Evolutionary conservation across 2,329 filamentous ascomycete species (phyloP), one percentile per base, ranked within the genome.

Genomic region (Penicillium psychrosexuale): DNA sequence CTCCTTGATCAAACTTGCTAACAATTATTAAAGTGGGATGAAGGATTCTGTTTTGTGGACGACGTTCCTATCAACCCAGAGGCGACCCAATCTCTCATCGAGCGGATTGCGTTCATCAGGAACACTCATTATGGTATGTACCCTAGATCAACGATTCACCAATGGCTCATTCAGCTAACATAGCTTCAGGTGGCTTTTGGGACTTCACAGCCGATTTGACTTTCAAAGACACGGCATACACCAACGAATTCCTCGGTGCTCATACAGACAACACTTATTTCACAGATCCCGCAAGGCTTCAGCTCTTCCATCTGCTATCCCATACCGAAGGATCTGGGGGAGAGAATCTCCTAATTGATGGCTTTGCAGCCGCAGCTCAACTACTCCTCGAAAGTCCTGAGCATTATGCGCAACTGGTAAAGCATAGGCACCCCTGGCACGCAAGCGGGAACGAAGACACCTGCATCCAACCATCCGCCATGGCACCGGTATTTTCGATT

Each of bases 181-280:
- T 63, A 13, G 27, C n/a, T 22, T 8, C 51, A 62, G 81, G 85
- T 59, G 86, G 82, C 28, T 89, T 89, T 72, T 89, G 86, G 78
- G 93, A 97, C 73, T 97, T 97, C 72, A 89, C 90, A 0, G 88
- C 92, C 5, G 89, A 97, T 72, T 82, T 97, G 24, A 87, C 90
- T 28, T 88, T 88, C 68, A 92, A 92, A 61, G 91, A 96, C 67
- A 95, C 90, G 1, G 91, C 91, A 3, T 99, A 97, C 76, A 97
- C 93, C 1, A 91, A 88, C 65, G 80, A 94, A 47, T 86, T 86
- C 1, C 82, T 99, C 3, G 84, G 85, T 19, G 87, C 89, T 0
- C 94, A 99, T 73, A 97, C 93, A 1, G 94, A 99, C 75, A 97
- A 85, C 7, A 96, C 93, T 1, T 97, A 99, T 74, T 97, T 97